These are phyloP conservation scores for Silene latifolia DNA, from an alignment of 148 eudicot species.

Conservation along the genomic window DNA sequence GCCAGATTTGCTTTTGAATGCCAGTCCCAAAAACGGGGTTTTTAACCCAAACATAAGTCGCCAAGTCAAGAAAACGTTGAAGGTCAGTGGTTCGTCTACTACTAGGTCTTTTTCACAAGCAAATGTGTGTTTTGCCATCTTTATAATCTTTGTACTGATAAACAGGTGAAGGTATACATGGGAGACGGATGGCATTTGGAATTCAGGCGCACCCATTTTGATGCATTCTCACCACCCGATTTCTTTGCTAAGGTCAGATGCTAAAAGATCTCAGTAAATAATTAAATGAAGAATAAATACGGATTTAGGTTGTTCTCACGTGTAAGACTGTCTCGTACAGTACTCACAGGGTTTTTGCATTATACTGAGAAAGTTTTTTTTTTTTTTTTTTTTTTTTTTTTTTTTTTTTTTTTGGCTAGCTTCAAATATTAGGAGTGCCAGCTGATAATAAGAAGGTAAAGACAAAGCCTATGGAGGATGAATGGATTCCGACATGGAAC, in stretches of 20 bases:
- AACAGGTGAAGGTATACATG: slow-evolving; percentile 56
- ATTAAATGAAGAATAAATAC: no score
- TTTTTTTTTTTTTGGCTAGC: slow-evolving; percentile 25
- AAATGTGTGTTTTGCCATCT: no score
- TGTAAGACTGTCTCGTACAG: background rate
- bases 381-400: no score
- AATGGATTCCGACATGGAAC: slow-evolving; percentile 65
- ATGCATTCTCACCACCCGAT: slow-evolving; percentile 63
- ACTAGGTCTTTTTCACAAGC: background rate
- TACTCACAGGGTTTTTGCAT: background rate
- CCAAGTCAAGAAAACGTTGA: slow-evolving; percentile 37
- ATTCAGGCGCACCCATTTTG: slow-evolving; percentile 39
- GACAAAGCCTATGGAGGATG: slow-evolving; percentile 40
- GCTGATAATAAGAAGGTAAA: slow-evolving; percentile 33
- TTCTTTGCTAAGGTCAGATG: slow-evolving; percentile 50
- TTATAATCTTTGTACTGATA: background rate
- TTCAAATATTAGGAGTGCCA: slow-evolving; percentile 60
- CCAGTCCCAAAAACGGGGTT: slow-evolving; percentile 27
- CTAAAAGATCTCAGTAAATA: no score
- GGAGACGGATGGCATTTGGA: slow-evolving; percentile 70
- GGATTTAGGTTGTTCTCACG: no score
- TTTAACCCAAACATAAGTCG: slow-evolving; percentile 31
- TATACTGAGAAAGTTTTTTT: background rate
- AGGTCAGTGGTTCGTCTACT: slow-evolving; percentile 36
- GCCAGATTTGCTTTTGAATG: slow-evolving; percentile 45